phyloP scores from a whole-genome alignment of 2,329 filamentous ascomycete genomes.

The Exophiala bonariae region DNA sequence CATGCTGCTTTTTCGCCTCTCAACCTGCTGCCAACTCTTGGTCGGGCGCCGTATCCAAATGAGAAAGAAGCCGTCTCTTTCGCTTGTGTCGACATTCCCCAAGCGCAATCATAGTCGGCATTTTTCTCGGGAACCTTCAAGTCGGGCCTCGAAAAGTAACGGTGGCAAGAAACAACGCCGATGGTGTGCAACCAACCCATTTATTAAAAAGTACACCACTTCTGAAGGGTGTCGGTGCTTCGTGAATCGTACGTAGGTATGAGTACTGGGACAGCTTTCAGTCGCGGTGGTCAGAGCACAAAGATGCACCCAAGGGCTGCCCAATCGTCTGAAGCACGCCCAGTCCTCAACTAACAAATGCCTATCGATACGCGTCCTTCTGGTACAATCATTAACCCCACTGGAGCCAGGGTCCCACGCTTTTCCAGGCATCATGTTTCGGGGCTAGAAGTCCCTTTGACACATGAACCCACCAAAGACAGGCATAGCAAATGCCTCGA shows the following conservation, averaged over 20 bases:
- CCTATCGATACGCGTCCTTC: constrained; percentile 8
- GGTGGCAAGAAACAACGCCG: too few species aligned
- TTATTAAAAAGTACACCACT: too few species aligned
- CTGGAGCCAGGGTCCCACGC: neutral
- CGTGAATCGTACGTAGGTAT: too few species aligned
- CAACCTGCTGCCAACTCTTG: neutral
- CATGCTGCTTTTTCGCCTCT: constrained; percentile 7
- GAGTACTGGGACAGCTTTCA: too few species aligned
- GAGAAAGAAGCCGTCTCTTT: neutral
- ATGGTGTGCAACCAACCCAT: too few species aligned
- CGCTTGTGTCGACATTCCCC: constrained; percentile 1
- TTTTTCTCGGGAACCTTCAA: too few species aligned
- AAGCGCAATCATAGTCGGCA: too few species aligned
- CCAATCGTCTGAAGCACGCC: neutral
- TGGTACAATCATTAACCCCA: constrained; percentile 1
- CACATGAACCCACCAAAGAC: neutral
- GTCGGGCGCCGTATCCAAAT: neutral
- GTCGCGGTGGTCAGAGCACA: too few species aligned
- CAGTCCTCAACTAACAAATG: neutral
- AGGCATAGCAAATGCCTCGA: neutral
- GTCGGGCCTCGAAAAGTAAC: too few species aligned
- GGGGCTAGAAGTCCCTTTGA: neutral
- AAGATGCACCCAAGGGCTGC: too few species aligned
- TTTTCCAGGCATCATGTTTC: constrained; percentile 4
- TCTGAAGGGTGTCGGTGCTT: too few species aligned